Evolutionary conservation across 2,329 filamentous ascomycete genomes (phyloP), one percentile per base, ranked within the genome.

Genomic region (Hymenoscyphus repandus): DNA sequence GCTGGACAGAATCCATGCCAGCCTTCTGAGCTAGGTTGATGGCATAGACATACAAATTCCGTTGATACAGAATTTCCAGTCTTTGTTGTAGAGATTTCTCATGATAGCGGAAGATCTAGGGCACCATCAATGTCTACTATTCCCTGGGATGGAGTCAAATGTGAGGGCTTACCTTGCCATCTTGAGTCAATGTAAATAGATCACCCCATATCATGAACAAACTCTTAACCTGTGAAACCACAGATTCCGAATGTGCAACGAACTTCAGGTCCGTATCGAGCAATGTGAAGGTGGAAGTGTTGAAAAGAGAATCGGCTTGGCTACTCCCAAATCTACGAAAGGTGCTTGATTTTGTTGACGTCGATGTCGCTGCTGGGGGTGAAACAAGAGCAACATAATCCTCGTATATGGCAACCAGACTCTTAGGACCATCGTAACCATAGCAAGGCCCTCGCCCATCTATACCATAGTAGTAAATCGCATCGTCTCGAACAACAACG

Each of bases 21-120:
- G 86, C 84, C 68, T 95, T 96, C 63, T 95, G 90, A 0, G 93
- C 93, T 50, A 99, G 75, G 62, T 92, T 95, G 58, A 97, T 93
- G 1, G 93, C 93, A 44, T 95, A 73, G 1, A 92, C 84, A 62
- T 92, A 99, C 54, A 97, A 82, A 64, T 96, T 96, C 46, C 92
- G 83, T 62, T 96, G 90, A 63, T 96, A 99, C 6, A 99, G 74
- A 64, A 97, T 87, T 57, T 97, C 92, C 0, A 99, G 76, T 63
- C 93, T 89, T 66, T 96, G 91, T 59, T 91, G 86, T 11, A 99
- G 78, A 0, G 85, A 78, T 69, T 95, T 96, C 66, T 99, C 92
- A 61, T 90, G 89, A 62, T 96, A 97, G 37, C 86, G 84, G 62
- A 85, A 86, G 45, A 96, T 80, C 86, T 91, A 56, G 82, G 86